A percentile compares a stretch with the other conserved stretches of the same genome.
These are phyloP conservation scores for Lotmaria passim DNA, from an alignment of 208 protist species.

Conservation along the genomic window DNA sequence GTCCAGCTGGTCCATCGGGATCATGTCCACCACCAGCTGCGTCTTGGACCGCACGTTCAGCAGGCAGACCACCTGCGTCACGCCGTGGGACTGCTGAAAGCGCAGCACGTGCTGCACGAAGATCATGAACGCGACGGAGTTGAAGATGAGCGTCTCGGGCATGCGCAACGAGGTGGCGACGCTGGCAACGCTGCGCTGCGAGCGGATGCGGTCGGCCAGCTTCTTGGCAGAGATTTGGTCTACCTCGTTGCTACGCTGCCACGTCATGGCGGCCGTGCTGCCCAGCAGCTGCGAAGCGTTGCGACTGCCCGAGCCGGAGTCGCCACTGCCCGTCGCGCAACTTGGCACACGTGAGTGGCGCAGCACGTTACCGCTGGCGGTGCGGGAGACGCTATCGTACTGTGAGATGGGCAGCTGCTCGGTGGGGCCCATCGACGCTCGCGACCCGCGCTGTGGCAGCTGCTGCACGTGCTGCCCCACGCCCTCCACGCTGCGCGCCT, in stretches of 20 bases:
- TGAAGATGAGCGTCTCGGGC: constrained; percentile 57
- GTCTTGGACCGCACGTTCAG: constrained; percentile 47
- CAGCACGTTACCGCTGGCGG: neutral
- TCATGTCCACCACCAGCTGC: constrained; percentile 45
- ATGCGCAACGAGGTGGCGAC: constrained; percentile 48
- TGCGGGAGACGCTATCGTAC: neutral
- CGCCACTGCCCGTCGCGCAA: neutral
- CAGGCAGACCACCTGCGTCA: constrained; percentile 38
- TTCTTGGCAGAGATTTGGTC: constrained; percentile 44
- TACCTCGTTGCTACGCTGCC: constrained; percentile 43
- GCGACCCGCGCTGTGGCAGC: neutral
- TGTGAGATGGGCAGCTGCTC: neutral
- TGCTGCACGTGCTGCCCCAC: constrained; percentile 23
- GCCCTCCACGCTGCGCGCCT: constrained; percentile 22
- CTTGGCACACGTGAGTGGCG: constrained; percentile 5
- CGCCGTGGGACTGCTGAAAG: constrained; percentile 31
- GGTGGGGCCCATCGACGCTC: neutral
- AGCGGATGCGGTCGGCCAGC: constrained; percentile 49
- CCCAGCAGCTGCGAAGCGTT: constrained; percentile 18
- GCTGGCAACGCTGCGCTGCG: constrained; percentile 41
- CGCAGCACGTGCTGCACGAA: constrained; percentile 60
- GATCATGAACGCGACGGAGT: constrained; percentile 68
- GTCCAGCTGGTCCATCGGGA: constrained; percentile 32
- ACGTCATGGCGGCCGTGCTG: constrained; percentile 27
- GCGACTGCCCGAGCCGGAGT: neutral